Evolutionary conservation across 208 protist genomes (phyloP), one percentile per base, ranked within the genome.

Genomic region (Leishmania turanica): DNA sequence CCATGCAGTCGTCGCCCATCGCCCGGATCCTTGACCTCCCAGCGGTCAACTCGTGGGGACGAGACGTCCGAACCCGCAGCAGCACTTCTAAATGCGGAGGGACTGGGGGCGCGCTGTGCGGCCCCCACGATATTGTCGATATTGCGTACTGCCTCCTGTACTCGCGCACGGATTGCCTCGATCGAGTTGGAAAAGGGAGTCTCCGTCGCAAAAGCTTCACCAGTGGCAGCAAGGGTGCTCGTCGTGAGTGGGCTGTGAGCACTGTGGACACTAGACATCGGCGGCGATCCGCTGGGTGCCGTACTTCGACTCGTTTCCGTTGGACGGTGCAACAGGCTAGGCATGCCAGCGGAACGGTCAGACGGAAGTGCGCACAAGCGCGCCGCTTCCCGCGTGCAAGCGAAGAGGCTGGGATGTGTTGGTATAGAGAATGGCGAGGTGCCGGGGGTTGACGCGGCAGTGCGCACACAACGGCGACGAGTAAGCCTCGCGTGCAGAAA

Each of bases 91-190:
- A 31, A 60, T 58, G 24, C 47, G 17, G 27, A n/a, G 51, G 49
- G 49, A 17, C 31, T 40, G 11, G 71, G 15, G 31, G 27, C 17
- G 0, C 21, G 49, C 54, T 64, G n/a, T 15, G 51, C 54, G 9
- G 56, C 64, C 40, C 27, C 66, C 77, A 91, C 73, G 37, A 85
- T 82, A 31, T 80, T 69, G 74, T 95, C 89, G 56, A 95, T 92
- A n/a, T 75, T 81, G 11, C 78, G 85, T 87, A 95, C 83, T 64
- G 91, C 89, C n/a, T 83, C 64, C 6, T 84, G 84, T 54, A 95
- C 76, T 15, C 88, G 84, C 0, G 84, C 88, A 24, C 79, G 78
- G 0, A 91, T 78, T 24, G 88, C 84, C 21, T 77, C 77, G 13
- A 91, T n/a, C 27, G 83, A 84, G 15, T 47, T 73, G 34, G 78